Percentiles rank a stretch among this genome's conserved stretches.
Conservation (phyloP, 805 yeast species). For the Suhomyces prunicola region DNA sequence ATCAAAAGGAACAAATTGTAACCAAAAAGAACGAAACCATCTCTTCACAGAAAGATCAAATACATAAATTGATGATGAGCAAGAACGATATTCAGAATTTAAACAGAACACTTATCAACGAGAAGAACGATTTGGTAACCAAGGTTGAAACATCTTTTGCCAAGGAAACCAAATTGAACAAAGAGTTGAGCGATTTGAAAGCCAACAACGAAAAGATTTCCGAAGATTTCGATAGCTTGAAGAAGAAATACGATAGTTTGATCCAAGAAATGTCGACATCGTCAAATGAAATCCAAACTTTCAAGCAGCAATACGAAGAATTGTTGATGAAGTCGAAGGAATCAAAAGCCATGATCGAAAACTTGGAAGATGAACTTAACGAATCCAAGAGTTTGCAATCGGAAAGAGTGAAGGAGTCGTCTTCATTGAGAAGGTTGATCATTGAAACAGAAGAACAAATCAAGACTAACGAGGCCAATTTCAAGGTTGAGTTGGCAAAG, state of each 20-base stretch:
- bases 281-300: constrained; percentile 38
- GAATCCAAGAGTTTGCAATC: constrained; percentile 71
- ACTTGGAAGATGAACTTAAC: constrained; percentile 75
- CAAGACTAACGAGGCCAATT: constrained; percentile 50
- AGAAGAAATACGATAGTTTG: constrained; percentile 33
- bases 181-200: constrained; percentile 40
- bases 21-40: constrained; percentile 28
- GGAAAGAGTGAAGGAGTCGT: constrained; percentile 77
- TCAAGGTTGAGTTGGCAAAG: constrained; percentile 49
- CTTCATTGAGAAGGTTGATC: constrained; percentile 65
- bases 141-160: constrained; percentile 40
- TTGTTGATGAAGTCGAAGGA: constrained; percentile 65
- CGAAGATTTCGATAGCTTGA: constrained; percentile 39
- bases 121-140: constrained; percentile 38
- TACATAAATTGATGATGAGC: constrained; percentile 41
- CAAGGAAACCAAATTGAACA: constrained; percentile 26
- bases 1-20: constrained; percentile 2
- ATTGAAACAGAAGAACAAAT: constrained; percentile 65
- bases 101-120: constrained; percentile 33
- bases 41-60: constrained; percentile 26
- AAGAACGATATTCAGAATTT: constrained; percentile 37
- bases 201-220: constrained; percentile 40
- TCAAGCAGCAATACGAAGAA: constrained; percentile 73
- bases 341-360: constrained; percentile 54
- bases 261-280: constrained; percentile 32